Evolutionary conservation across 352 stramenopile species (phyloP), one percentile per base, ranked within the genome.

Genomic region (Phytopythium cucurbitacearum): DNA sequence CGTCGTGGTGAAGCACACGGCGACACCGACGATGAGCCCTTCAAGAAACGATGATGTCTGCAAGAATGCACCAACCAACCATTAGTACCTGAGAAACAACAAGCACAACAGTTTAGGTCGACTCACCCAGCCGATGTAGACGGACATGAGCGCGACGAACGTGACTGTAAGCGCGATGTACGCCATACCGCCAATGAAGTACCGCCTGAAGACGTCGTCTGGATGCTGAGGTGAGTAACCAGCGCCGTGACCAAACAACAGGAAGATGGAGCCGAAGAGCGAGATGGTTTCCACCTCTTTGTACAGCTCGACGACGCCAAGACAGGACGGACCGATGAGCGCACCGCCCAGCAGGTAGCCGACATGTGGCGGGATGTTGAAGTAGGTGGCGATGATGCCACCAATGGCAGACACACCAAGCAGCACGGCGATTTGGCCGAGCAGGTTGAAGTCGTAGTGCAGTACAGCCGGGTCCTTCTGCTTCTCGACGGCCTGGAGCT

Each of bases 251-350:
- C 85, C 85, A 61, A 98, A 98, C 2, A 98, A 66, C 40, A 97
- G 61, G 56, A 98, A 98, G 35, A 98, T 87, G 3, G 86, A 96
- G 11, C 92, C 92, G 58, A 98, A 97, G 32, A 97, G 84, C 36
- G 89, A 96, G 51, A 98, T 85, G 0, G 91, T 98, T 59, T 97
- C 87, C 13, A 97, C 91, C 57, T 97, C 84, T 50, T 94, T 91
- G 61, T 96, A 94, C 33, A 96, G 69, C 37, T 78, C 71, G 28
- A 97, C 87, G 13, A 96, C 53, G 4, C 80, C 84, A 11, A 96
- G 62, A 42, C 91, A 95, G 28, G 85, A 96, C 12, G 91, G 91
- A 15, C 91, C 91, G 4, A 97, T 86, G 2, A 97, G 62, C 34
- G 92, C 89, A 32, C 91, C 91, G 36, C 87, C 91, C 1, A 97